These are phyloP conservation scores for Eutypa lata DNA, from an alignment of 2,329 filamentous ascomycete species.

Conservation along the genomic window DNA sequence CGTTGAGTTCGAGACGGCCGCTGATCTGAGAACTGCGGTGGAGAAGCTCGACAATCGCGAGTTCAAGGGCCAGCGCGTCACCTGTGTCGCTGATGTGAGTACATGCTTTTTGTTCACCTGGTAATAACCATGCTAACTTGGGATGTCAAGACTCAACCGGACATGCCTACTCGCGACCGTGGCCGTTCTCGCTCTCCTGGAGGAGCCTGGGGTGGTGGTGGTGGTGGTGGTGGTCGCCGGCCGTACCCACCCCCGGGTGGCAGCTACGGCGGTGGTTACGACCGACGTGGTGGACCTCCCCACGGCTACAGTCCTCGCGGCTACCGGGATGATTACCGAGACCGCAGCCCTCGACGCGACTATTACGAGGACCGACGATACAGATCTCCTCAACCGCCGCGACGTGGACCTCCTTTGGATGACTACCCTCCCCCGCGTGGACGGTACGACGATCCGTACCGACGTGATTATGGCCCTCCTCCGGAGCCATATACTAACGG, in stretches of 20 bases:
- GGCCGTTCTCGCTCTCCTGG: slow-evolving; percentile 76
- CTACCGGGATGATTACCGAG: slow-evolving; percentile 75
- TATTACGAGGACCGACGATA: slow-evolving; percentile 86
- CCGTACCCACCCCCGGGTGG: slow-evolving; percentile 56
- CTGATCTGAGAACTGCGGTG: slow-evolving; percentile 84
- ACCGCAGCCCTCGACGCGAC: slow-evolving; percentile 79
- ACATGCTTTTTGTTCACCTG: slow-evolving; percentile 5
- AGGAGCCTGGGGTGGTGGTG: slow-evolving; percentile 34
- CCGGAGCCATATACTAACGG: slow-evolving; percentile 59
- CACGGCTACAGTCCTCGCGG: slow-evolving; percentile 79
- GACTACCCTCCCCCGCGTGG: slow-evolving; percentile 71
- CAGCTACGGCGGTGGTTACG: slow-evolving; percentile 69
- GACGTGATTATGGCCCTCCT: slow-evolving; percentile 60
- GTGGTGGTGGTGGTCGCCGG: slow-evolving; percentile 55
- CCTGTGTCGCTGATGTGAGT: slow-evolving; percentile 83
- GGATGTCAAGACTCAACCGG: slow-evolving; percentile 67
- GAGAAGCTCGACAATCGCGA: slow-evolving; percentile 92
- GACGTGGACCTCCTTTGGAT: slow-evolving; percentile 66
- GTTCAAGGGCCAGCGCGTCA: slow-evolving; percentile 86
- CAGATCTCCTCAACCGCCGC: slow-evolving; percentile 77
- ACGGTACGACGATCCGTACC: slow-evolving; percentile 76
- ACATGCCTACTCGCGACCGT: slow-evolving; percentile 65
- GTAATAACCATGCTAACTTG: slow-evolving; percentile 18
- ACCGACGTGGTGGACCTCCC: slow-evolving; percentile 68
- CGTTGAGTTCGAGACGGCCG: slow-evolving; percentile 93